These are phyloP conservation scores for Populus nigra DNA, from an alignment of 345 rosid species.

Conservation along the genomic window DNA sequence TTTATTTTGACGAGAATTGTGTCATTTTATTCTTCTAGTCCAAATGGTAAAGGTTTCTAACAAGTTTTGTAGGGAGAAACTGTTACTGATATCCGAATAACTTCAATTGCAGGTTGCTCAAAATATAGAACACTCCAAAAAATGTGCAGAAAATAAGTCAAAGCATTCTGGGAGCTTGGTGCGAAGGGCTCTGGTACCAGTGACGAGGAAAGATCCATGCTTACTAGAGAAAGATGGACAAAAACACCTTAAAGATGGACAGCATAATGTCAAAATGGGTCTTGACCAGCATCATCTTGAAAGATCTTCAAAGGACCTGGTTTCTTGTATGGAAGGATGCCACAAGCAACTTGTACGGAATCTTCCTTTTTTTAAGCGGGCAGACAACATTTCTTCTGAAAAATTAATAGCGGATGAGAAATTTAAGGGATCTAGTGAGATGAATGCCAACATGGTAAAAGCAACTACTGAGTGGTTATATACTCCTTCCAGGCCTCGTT, in stretches of 20 bases:
- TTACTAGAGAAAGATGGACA: constrained; percentile 2
- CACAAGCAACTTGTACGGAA: neutral
- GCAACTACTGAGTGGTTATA: constrained; percentile 4
- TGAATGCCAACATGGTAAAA: constrained; percentile 5
- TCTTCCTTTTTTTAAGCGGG: constrained; percentile 14
- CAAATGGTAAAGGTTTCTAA: neutral
- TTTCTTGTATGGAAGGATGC: constrained; percentile 6
- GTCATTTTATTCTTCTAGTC: neutral
- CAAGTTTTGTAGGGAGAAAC: neutral
- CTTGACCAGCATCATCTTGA: constrained; percentile 8
- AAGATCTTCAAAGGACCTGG: constrained; percentile 11
- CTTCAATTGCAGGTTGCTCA: constrained; percentile 23
- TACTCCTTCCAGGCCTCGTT: constrained; percentile 14
- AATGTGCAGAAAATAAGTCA: neutral
- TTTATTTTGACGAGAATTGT: neutral
- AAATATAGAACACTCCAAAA: constrained; percentile 8
- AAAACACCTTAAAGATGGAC: neutral
- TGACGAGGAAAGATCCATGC: neutral
- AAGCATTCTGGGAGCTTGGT: constrained; percentile 3
- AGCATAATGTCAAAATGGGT: neutral
- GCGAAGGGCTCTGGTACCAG: neutral
- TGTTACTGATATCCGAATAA: neutral
- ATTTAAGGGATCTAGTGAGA: neutral
- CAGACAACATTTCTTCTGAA: constrained; percentile 11
- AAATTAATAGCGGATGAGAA: constrained; percentile 10